phyloP scores from a whole-genome alignment of 352 stramenopile genomes.

The Phytophthora palmivora region DNA sequence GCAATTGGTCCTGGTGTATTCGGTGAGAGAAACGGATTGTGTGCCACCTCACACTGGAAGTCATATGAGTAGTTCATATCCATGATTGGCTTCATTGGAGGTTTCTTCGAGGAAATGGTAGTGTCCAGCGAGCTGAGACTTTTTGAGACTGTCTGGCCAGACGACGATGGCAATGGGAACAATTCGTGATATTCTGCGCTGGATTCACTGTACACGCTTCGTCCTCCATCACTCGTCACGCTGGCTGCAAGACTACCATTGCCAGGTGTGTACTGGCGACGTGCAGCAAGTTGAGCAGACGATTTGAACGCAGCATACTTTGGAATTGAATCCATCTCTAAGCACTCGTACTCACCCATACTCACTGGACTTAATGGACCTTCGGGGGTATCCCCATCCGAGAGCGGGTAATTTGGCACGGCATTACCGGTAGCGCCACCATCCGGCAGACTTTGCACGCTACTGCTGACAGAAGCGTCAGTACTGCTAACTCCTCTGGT shows the following conservation, averaged over 20 bases:
- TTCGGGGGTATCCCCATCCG: conserved; percentile 27
- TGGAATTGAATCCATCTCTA: conserved; percentile 77
- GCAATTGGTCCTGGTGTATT: conserved; percentile 18
- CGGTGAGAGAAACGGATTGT: conserved; percentile 62
- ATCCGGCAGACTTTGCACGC: conserved; percentile 29
- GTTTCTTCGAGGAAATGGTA: conserved; percentile 10
- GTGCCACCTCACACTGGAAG: conserved; percentile 57
- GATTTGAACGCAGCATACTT: conserved; percentile 79
- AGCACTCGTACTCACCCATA: conserved; percentile 73
- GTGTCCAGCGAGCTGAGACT: conserved; percentile 32
- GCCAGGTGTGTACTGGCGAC: conserved; percentile 23
- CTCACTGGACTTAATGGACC: conserved; percentile 59
- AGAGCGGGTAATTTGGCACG: conserved; percentile 24
- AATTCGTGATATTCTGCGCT: conserved; percentile 36
- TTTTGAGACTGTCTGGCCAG: conserved; percentile 25
- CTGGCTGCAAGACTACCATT: conserved; percentile 28
- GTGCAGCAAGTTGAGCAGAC: conserved; percentile 38
- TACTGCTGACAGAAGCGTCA: conserved; percentile 29
- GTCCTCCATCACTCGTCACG: conserved; percentile 31
- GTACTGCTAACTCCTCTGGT: conserved; percentile 17
- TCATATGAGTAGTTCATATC: conserved; percentile 76
- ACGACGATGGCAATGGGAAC: conserved; percentile 36
- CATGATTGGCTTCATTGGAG: conserved; percentile 49
- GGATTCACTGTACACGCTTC: conserved; percentile 30
- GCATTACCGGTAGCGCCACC: neutral